Evolutionary conservation across 169 alveolate genomes (phyloP).

Genomic region (Perkinsus olseni): DNA sequence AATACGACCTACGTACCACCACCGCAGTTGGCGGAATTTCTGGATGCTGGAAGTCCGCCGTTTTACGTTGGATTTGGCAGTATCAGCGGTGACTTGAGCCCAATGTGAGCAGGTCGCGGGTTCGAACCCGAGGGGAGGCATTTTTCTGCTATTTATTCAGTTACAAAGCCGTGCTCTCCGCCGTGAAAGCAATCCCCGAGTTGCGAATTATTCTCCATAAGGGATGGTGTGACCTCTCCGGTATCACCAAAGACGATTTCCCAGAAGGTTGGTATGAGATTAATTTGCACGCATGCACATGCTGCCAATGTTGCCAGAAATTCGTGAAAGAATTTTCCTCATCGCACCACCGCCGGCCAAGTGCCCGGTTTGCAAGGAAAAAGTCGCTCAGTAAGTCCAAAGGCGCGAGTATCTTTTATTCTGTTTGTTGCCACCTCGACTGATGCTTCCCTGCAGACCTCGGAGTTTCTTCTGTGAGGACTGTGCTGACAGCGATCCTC

Average conservation of each 20-base stretch:
- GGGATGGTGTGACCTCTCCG: background rate
- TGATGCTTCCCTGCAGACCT: no score
- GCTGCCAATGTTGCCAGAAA: background rate
- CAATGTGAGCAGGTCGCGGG: background rate
- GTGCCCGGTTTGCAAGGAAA: background rate
- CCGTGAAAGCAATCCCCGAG: background rate
- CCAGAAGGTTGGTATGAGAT: background rate
- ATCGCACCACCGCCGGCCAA: background rate
- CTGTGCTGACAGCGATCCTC: background rate
- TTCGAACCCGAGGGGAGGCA: background rate
- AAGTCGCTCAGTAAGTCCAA: background rate
- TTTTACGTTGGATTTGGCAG: slow-evolving; percentile 2
- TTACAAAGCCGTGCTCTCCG: background rate
- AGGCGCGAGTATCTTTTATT: no score
- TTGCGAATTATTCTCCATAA: background rate
- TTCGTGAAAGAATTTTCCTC: background rate
- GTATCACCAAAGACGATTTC: background rate
- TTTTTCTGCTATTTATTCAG: background rate
- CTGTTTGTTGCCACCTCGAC: no score
- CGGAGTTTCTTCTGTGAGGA: background rate
- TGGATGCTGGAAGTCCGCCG: background rate
- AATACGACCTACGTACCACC: background rate
- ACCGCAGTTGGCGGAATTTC: background rate
- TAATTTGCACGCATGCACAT: background rate
- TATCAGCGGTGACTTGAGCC: background rate